Conservation (phyloP, 148 eudicot species). For the Rhododendron molle region DNA sequence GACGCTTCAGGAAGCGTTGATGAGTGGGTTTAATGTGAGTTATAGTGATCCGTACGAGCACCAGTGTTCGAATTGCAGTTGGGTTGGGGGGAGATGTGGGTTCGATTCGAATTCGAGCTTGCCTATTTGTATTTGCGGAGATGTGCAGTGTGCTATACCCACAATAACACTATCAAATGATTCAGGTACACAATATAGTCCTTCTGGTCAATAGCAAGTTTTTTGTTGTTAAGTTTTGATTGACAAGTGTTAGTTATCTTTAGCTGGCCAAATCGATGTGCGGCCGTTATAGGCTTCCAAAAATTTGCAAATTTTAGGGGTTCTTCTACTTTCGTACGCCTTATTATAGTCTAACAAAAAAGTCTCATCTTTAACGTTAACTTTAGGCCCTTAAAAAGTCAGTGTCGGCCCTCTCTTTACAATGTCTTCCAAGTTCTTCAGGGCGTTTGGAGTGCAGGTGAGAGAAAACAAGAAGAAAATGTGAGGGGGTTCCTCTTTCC, state of each 20-base stretch:
- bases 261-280: not conserved
- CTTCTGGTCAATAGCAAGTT: not conserved
- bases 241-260: not conserved
- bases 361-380: too few species aligned
- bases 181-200: conserved; percentile 6
- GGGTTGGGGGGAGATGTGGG: conserved; percentile 27
- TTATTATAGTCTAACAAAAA: not conserved
- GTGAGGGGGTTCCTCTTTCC: not conserved
- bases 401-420: not conserved
- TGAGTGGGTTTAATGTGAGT: conserved; percentile 30
- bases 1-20: conserved; percentile 26
- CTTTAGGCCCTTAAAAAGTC: not conserved
- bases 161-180: not conserved
- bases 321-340: not conserved
- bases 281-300: not conserved
- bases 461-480: not conserved
- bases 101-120: conserved; percentile 7
- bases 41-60: conserved; percentile 18
- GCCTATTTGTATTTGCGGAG: conserved; percentile 32
- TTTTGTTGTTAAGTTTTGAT: not conserved
- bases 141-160: conserved; percentile 15
- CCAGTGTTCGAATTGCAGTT: conserved; percentile 23
- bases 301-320: not conserved
- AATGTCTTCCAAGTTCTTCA: not conserved
- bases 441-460: not conserved